Percentiles rank a stretch among this genome's conserved stretches.
phyloP scores from a whole-genome alignment of 2,329 filamentous ascomycete species.

The Plenodomus lindquistii region DNA sequence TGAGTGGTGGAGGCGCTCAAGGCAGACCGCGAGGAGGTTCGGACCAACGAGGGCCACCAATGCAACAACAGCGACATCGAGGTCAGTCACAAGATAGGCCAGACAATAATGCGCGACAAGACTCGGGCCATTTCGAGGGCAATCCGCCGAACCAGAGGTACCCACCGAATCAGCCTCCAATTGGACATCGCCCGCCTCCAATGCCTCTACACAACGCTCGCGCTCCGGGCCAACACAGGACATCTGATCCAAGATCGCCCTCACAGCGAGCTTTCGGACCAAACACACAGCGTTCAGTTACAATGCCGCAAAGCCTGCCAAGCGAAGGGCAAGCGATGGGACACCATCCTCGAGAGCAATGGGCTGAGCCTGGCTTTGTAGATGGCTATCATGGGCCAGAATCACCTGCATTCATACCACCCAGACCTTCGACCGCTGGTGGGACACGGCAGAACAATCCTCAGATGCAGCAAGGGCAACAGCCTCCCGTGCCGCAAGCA shows the following conservation, averaged over 20 bases:
- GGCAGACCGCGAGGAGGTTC: slow-evolving; percentile 19
- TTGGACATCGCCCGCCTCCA: slow-evolving; percentile 29
- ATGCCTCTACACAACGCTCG: slow-evolving; percentile 21
- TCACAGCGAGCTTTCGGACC: slow-evolving; percentile 35
- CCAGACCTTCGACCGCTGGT: slow-evolving; percentile 43
- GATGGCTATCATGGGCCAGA: slow-evolving; percentile 44
- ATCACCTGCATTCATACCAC: slow-evolving; percentile 39
- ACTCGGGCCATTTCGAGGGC: slow-evolving; percentile 42
- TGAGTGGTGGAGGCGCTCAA: slow-evolving; percentile 27
- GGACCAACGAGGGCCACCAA: slow-evolving; percentile 22
- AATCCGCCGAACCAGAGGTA: slow-evolving; percentile 28
- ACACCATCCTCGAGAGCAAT: slow-evolving; percentile 33
- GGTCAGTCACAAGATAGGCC: slow-evolving; percentile 25
- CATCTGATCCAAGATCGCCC: slow-evolving; percentile 29
- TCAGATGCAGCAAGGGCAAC: slow-evolving; percentile 28
- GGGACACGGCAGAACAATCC: slow-evolving; percentile 30
- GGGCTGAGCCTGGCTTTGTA: slow-evolving; percentile 39
- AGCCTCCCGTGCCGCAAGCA: slow-evolving; percentile 34
- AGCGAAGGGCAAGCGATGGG: slow-evolving; percentile 13
- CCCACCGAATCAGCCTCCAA: slow-evolving; percentile 28
- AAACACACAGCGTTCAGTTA: slow-evolving; percentile 40
- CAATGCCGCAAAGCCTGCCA: slow-evolving; percentile 41
- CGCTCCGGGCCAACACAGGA: slow-evolving; percentile 17
- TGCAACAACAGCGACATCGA: slow-evolving; percentile 24
- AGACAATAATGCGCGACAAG: slow-evolving; percentile 31